phyloP scores from a whole-genome alignment of 768 basidiomycete species.

The Jaapia argillacea region DNA sequence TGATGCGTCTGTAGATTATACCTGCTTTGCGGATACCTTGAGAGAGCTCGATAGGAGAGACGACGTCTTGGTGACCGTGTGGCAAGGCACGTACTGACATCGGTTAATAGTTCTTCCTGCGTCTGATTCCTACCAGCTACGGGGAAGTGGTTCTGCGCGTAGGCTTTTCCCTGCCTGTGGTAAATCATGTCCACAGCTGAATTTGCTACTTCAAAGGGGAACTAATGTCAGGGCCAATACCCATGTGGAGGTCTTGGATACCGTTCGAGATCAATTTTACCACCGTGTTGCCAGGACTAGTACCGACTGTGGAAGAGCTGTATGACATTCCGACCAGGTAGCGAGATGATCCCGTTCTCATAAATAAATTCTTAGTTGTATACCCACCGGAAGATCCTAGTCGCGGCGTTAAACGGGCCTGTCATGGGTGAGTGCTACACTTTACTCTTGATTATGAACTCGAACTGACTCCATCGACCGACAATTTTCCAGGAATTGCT shows the following conservation, averaged over 20 bases:
- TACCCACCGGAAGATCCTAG: constrained; percentile 56
- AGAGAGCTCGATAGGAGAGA: constrained; percentile 47
- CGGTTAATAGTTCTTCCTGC: too few species aligned
- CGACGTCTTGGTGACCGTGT: constrained; percentile 56
- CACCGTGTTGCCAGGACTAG: constrained; percentile 37
- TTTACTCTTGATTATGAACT: too few species aligned
- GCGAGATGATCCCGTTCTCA: too few species aligned
- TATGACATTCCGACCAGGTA: too few species aligned
- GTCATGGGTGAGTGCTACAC: constrained; percentile 69
- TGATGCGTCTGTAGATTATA: constrained; percentile 55
- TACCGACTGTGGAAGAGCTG: constrained; percentile 57
- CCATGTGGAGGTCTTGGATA: constrained; percentile 7
- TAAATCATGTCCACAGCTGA: not conserved
- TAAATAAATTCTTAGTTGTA: constrained; percentile 35
- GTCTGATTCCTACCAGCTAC: constrained; percentile 31
- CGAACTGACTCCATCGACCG: too few species aligned
- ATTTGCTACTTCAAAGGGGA: constrained; percentile 24
- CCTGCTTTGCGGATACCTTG: constrained; percentile 45
- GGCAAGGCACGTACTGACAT: constrained; percentile 39
- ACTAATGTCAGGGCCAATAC: constrained; percentile 36
- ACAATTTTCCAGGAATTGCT: constrained; percentile 48
- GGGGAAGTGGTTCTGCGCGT: constrained; percentile 72
- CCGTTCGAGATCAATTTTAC: constrained; percentile 36
- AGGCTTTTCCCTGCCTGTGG: constrained; percentile 14
- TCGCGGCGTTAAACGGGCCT: constrained; percentile 66